Base-by-base conservation (phyloP, 192 early-diverging fungal species). In the Chytriomyces hyalinus region DNA sequence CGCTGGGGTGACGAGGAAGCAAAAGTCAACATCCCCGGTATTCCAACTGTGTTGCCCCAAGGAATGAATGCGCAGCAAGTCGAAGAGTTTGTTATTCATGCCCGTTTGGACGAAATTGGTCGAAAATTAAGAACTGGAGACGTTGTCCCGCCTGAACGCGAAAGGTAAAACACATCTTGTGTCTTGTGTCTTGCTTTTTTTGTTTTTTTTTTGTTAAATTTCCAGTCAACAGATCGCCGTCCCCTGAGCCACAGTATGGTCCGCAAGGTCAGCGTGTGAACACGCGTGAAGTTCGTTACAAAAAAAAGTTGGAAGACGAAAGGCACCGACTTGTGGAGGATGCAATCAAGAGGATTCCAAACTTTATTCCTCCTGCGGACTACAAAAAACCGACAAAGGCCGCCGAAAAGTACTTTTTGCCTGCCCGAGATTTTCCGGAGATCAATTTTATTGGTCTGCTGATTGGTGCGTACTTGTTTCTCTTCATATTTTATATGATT, bases 391-490 rank as follows among this genome's bases (percentile, higher is more conserved):
- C 94, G 6, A 90, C 89, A 43, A 95, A 93, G 78, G 85, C 90
- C 3, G 88, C 87, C n/a, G 95, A 97, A 60, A 99, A 99, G 83
- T 89, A 97, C 22, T 97, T 93, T 80, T 97, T 98, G 61, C 97
- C 97, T 28, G 93, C 91, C 59, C 94, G 91, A 76, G 97, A 99
- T 49, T 95, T 94, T 78, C 97, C 97, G 5, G 95, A 97, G 36
- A 94, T 99, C 46, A 98, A 98, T 80, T 99, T 99, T 83, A 98
- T 99, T 81, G 97, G 97, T 45, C 88, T 96, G 47, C 85, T 99
- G 70, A 95, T 98, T 77, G 97, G 86, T 80, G 70, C 17, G 81
- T 47, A 24, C 53, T 36, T 49, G 5, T 66, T n/a, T 50, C 49
- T 28, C 43, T 43, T 60, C 57, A 6, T 11, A 24, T 78, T 50